Evolutionary conservation across 768 basidiomycete genomes (phyloP), one percentile per base, ranked within the genome.

Genomic region (Lentinula lateritia): DNA sequence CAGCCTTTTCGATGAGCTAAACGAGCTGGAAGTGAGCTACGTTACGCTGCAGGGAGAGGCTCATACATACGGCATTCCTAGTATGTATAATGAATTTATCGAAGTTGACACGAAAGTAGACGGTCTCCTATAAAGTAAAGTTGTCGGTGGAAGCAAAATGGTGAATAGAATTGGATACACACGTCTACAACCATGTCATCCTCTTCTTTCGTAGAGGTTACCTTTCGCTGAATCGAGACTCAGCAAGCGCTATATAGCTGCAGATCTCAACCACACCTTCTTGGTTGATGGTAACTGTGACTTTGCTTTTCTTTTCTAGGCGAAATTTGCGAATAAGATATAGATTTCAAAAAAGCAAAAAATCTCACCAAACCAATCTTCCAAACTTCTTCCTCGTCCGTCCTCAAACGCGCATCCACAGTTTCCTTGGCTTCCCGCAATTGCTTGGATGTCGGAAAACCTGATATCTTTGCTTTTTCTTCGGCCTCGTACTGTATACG

Each of bases 91-190:
- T 87, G 73, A 95, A 96, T 67, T 85, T 89, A 66, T 94, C 89
- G 69, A 88, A 91, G 75, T 98, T 98, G 52, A 98, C 83, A 52
- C 92, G 85, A 70, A 97, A 91, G 72, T 87, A 86, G 38, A 92
- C 82, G 2, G 78, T 77, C 16, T 90, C 85, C 88, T 94, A 61
- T 6, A 34, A 56, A 9, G 3, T 6, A 34, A 56, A 9, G 3
- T 52, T 43, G 53, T 64, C 5, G 68, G 52, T 43, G 63, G 48
- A 67, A 41, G 60, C 28, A 38, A 59, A 36, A 34, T 53, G 64
- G n/a, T n/a, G 13, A 10, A 56, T 12, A 9, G 20, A 53, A 45
- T 36, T n/a, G 36, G 16, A 43, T 10, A 71, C 86, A 74, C 66
- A 92, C 93, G 73, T 93, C 88, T 39, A 92, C 84, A 35, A 80